A percentile compares a stretch with the other conserved stretches of the same genome.
These are phyloP conservation scores for Phytophthora citrophthora DNA, from an alignment of 352 stramenopile species.

Conservation along the genomic window DNA sequence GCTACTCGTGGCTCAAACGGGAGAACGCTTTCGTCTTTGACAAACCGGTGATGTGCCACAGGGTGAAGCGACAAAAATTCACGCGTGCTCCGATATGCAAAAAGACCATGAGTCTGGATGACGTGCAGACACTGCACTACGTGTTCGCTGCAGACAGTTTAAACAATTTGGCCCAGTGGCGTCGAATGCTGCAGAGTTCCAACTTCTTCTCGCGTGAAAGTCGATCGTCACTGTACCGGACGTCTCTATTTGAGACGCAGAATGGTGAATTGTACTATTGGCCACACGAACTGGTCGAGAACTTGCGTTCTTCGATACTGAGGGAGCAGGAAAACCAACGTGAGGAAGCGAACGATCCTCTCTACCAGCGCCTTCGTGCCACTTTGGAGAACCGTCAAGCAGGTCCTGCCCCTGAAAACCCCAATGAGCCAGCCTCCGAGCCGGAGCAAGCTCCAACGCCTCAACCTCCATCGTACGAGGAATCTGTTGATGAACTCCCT, in stretches of 20 bases:
- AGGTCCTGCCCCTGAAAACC: neutral
- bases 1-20: constrained; percentile 46
- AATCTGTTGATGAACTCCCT: constrained; percentile 8
- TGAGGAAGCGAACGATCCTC: constrained; percentile 27
- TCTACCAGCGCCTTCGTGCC: constrained; percentile 33
- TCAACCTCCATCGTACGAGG: constrained; percentile 1
- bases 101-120: constrained; percentile 49
- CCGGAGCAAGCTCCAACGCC: constrained; percentile 6
- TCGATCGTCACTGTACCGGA: constrained; percentile 18
- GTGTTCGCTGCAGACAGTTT: constrained; percentile 56
- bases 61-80: constrained; percentile 38
- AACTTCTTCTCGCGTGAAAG: constrained; percentile 28
- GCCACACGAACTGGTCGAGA: constrained; percentile 44
- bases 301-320: constrained; percentile 39
- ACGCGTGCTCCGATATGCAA: constrained; percentile 46
- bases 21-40: constrained; percentile 53
- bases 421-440: neutral
- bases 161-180: constrained; percentile 43
- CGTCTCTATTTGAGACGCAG: constrained; percentile 30
- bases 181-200: constrained; percentile 35
- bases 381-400: constrained; percentile 20
- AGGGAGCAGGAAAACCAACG: constrained; percentile 28
- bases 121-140: constrained; percentile 42
- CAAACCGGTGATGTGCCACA: constrained; percentile 50
- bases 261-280: constrained; percentile 52